Evolutionary conservation across 495 filamentous ascomycete genomes (phyloP).

Genomic region (Daldinia vernicosa): DNA sequence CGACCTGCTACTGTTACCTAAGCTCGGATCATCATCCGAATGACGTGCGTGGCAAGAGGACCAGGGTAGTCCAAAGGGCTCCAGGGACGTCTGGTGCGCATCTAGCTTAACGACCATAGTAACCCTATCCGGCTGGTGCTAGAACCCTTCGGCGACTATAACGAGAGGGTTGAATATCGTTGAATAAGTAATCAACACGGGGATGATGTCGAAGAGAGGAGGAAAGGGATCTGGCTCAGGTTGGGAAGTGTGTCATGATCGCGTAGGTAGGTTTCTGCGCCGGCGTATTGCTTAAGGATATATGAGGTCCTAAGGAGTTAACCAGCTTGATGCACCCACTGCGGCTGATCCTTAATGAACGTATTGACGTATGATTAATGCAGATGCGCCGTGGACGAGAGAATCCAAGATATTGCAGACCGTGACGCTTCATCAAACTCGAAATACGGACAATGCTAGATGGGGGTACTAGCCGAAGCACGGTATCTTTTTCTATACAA

Average conservation of each 20-base stretch:
- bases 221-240: constrained; percentile 19
- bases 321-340: neutral
- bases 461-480: neutral
- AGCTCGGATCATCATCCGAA: constrained; percentile 19
- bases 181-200: constrained; percentile 2
- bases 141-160: constrained; percentile 5
- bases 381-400: constrained; percentile 1
- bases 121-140: constrained; percentile 6
- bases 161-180: neutral
- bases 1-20: constrained; percentile 21
- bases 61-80: constrained; percentile 36
- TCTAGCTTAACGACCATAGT: constrained; percentile 40
- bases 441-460: constrained; percentile 6
- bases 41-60: constrained; percentile 14
- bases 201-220: constrained; percentile 7
- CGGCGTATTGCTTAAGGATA: constrained; percentile 5
- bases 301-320: neutral
- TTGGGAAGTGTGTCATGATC: constrained; percentile 42
- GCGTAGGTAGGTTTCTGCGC: constrained; percentile 20
- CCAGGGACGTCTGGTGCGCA: constrained; percentile 36
- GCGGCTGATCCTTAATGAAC: neutral
- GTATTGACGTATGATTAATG: constrained; percentile 8
- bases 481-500: neutral
- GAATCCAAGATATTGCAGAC: constrained; percentile 8
- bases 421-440: constrained; percentile 20